These are phyloP conservation scores for Solanum pennellii DNA, from an alignment of 257 asterid genomes.

Conservation along the genomic window DNA sequence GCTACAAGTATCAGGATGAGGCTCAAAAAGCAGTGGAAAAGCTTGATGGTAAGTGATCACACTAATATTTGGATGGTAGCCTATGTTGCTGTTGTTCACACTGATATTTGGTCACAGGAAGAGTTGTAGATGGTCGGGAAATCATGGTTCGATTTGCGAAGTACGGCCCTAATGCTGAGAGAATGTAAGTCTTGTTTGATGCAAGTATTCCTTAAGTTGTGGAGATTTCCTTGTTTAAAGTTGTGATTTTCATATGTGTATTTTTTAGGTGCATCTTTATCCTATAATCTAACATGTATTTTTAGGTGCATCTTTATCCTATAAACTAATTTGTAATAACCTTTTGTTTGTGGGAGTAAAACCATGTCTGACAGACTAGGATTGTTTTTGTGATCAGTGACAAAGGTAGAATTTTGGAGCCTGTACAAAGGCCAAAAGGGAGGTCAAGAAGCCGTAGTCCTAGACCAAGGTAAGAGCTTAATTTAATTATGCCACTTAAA, in stretches of 20 bases:
- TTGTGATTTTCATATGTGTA: neutral
- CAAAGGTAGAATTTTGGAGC: conserved; percentile 79
- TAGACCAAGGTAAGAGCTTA: conserved; percentile 51
- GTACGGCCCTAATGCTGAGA: conserved; percentile 94
- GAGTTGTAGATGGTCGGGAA: conserved; percentile 93
- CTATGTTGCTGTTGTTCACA: neutral
- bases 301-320: neutral
- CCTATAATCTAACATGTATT: neutral
- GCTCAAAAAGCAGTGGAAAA: conserved; percentile 89
- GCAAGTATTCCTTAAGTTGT: neutral
- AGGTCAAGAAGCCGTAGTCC: conserved; percentile 95
- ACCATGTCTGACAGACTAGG: neutral
- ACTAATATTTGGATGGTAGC: neutral
- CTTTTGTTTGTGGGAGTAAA: neutral
- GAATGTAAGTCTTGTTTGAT: conserved; percentile 44
- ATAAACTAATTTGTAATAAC: neutral
- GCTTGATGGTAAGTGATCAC: conserved; percentile 64
- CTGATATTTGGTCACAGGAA: conserved; percentile 31
- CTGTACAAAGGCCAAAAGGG: conserved; percentile 44
- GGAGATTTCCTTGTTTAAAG: neutral
- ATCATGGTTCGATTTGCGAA: conserved; percentile 98
- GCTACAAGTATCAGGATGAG: conserved; percentile 94
- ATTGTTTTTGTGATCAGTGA: conserved; percentile 25
- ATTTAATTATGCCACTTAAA: neutral
- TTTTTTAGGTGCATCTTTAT: neutral